Base-by-base conservation (phyloP, 352 stramenopile species). In the Globisporangium carolinianum region DNA sequence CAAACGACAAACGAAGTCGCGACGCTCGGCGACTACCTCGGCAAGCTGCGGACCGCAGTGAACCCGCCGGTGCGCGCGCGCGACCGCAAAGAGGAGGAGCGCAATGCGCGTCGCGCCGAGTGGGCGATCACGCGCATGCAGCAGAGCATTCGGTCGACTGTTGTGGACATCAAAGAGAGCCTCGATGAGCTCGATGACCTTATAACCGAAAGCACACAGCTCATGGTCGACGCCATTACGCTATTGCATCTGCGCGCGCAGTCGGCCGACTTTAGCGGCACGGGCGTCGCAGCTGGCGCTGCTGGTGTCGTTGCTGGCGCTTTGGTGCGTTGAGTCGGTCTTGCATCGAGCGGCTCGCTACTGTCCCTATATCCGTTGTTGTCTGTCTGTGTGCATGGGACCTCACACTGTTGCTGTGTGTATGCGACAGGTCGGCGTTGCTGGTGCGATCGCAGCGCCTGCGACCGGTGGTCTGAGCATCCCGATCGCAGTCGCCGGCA, bases 191-290 rank as follows among this genome's bases (percentile, higher is more conserved):
- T 95, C 32, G 83, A 95, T 64, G 76, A 93, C 53, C 68, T 95
- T 4, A 87, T 79, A 24, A 79, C 73, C 0, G 81, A 93, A 63
- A 89, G 83, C 60, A 92, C 76, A 11, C 87, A 90, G 69, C 71
- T 95, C 10, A 90, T 95, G 75, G 83, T 93, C 32, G 77, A 93
- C 61, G 74, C 79, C n/a, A 88, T 95, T 50, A 95, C 85, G 51
- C 57, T 95, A 61, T 63, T 95, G 56, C 85, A 95, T 61, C 75
- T 92, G 69, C 81, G 83, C 58, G 77, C 72, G 18, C 68, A 77
- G 7, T 93, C 85, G 6, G 79, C 79, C 5, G 85, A 95, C 55
- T 95, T 95, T 56, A 95, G 85, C 46, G 85, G 85, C 53, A 93
- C 85, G 9, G 85, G 85, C 11, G 83, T 95, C 24, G 85, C 85